Percentiles rank a stretch among this genome's conserved stretches.
Evolutionary conservation across 768 basidiomycete genomes (phyloP).

Genomic region (Sutorius australiensis): DNA sequence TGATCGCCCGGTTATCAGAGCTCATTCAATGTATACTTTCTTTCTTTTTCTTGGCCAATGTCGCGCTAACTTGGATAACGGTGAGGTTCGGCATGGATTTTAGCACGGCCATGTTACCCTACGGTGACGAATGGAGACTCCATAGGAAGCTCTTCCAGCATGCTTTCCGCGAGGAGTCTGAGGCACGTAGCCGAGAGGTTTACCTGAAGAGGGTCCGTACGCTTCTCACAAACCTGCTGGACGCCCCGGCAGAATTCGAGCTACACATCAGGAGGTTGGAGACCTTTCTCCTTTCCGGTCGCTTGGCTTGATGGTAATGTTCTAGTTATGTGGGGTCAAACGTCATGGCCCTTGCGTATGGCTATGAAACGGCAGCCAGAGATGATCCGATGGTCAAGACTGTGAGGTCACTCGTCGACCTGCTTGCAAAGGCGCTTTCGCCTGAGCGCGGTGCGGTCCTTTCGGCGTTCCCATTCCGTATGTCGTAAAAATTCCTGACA

Average conservation of each 20-base stretch:
- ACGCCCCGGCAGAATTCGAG: conserved; percentile 23
- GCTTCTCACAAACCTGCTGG: conserved; percentile 22
- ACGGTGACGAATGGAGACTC: conserved; percentile 28
- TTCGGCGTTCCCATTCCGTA: conserved; percentile 23
- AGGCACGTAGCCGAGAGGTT: conserved; percentile 14
- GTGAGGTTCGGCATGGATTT: conserved; percentile 28
- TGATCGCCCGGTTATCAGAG: conserved; percentile 21
- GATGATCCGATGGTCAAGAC: conserved; percentile 23
- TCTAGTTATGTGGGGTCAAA: conserved; percentile 25
- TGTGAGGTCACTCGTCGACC: conserved; percentile 14
- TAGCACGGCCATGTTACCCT: conserved; percentile 27
- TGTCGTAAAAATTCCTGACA: neutral
- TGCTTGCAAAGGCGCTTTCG: conserved; percentile 20
- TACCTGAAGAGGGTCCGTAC: conserved; percentile 18
- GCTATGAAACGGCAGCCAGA: conserved; percentile 16
- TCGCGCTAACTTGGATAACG: neutral
- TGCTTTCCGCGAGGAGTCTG: conserved; percentile 23
- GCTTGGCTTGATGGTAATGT: neutral
- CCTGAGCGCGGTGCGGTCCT: conserved; percentile 20
- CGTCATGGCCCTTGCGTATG: conserved; percentile 25
- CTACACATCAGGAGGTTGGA: conserved; percentile 20
- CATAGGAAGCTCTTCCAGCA: conserved; percentile 31
- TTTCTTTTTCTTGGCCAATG: neutral
- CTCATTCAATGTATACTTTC: conserved; percentile 11
- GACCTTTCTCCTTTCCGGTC: neutral